Evolutionary conservation across 2,329 filamentous ascomycete species (phyloP).

Genomic region (Parastagonospora nodorum): DNA sequence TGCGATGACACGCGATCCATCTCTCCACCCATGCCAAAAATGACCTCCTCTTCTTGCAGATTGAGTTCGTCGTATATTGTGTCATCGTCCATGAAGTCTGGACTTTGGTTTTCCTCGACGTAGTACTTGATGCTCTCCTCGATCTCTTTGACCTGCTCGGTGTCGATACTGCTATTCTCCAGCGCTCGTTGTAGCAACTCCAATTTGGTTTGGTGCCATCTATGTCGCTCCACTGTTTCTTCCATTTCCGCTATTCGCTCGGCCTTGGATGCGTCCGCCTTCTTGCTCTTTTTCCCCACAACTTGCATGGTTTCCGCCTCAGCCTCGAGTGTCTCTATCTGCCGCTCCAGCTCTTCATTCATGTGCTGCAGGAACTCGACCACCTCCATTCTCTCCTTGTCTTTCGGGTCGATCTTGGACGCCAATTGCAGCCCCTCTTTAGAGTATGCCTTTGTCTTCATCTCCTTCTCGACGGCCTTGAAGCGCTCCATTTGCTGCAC

Average conservation of each 20-base stretch:
- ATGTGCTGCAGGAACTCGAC: slow-evolving; percentile 83
- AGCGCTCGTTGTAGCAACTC: slow-evolving; percentile 88
- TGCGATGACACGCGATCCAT: slow-evolving; percentile 92
- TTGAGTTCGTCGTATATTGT: slow-evolving; percentile 93
- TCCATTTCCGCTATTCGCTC: slow-evolving; percentile 90
- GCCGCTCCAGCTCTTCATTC: slow-evolving; percentile 91
- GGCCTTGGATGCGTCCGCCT: slow-evolving; percentile 74
- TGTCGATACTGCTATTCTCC: slow-evolving; percentile 90
- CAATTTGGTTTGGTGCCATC: slow-evolving; percentile 93
- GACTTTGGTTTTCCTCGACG: slow-evolving; percentile 83
- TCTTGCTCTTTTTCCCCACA: slow-evolving; percentile 94
- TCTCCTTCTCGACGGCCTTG: slow-evolving; percentile 99
- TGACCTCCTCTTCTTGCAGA: slow-evolving; percentile 88
- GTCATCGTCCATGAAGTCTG: slow-evolving; percentile 93
- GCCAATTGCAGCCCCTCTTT: slow-evolving; percentile 95
- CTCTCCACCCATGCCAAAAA: slow-evolving; percentile 79
- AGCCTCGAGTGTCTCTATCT: slow-evolving; percentile 91
- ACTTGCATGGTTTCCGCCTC: slow-evolving; percentile 81
- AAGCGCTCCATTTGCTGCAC: slow-evolving; percentile 97
- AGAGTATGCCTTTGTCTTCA: slow-evolving; percentile 99
- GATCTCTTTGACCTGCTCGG: slow-evolving; percentile 82
- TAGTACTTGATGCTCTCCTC: slow-evolving; percentile 96
- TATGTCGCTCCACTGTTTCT: slow-evolving; percentile 83
- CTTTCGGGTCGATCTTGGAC: slow-evolving; percentile 93
- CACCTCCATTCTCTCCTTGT: slow-evolving; percentile 89